These are phyloP conservation scores for Phoma sp. DNA, from an alignment of 2,329 filamentous ascomycete species.

Conservation along the genomic window DNA sequence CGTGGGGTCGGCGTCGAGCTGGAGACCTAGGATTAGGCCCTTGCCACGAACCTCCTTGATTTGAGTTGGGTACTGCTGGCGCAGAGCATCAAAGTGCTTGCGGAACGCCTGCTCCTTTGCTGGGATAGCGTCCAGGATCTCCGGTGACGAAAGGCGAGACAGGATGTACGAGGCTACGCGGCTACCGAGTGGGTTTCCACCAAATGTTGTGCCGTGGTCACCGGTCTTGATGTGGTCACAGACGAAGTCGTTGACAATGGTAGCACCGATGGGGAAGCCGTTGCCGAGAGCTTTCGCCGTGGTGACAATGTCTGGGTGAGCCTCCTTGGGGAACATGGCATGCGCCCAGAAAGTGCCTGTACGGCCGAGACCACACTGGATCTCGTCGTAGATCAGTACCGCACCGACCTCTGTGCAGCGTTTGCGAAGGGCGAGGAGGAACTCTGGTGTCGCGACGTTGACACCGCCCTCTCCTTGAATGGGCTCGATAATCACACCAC, in stretches of 20 bases:
- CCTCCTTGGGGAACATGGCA: slow-evolving; percentile 71
- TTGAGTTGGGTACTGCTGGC: slow-evolving; percentile 69
- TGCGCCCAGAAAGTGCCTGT: slow-evolving; percentile 95
- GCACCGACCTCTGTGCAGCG: slow-evolving; percentile 87
- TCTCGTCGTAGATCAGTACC: slow-evolving; percentile 93
- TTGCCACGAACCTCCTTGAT: slow-evolving; percentile 81
- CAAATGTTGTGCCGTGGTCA: slow-evolving; percentile 94
- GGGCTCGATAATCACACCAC: slow-evolving; percentile 93
- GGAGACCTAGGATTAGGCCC: slow-evolving; percentile 85
- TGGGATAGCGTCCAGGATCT: slow-evolving; percentile 72
- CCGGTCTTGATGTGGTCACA: slow-evolving; percentile 73
- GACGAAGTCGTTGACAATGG: slow-evolving; percentile 70
- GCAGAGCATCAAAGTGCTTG: slow-evolving; percentile 63
- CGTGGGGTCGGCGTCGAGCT: slow-evolving; percentile 75
- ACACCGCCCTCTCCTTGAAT: slow-evolving; percentile 98
- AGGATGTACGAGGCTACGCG: slow-evolving; percentile 88
- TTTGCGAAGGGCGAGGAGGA: slow-evolving; percentile 80
- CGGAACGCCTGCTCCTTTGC: slow-evolving; percentile 69
- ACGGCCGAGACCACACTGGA: slow-evolving; percentile 89
- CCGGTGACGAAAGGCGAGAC: slow-evolving; percentile 71
- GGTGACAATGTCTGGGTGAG: slow-evolving; percentile 92
- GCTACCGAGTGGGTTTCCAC: slow-evolving; percentile 86
- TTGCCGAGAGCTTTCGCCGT: slow-evolving; percentile 97
- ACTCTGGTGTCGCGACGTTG: slow-evolving; percentile 80
- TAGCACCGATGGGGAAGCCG: slow-evolving; percentile 92